Conservation (phyloP, 441 rosid genomes). For the Jatropha podagrica region DNA sequence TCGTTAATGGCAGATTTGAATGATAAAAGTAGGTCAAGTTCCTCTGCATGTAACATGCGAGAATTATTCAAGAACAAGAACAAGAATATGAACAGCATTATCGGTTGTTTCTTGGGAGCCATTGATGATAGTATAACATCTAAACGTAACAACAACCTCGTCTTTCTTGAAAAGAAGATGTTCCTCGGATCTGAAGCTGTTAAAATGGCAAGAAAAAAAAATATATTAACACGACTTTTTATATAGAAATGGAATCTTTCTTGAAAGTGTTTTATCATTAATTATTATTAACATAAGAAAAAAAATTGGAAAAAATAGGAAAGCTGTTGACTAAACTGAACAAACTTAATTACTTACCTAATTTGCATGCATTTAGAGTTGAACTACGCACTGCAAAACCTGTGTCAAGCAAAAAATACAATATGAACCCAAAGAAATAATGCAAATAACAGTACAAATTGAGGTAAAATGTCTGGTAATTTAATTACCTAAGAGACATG, state of each 20-base stretch:
- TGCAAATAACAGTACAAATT: background rate
- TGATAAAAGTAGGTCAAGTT: conserved; percentile 58
- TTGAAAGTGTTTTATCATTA: background rate
- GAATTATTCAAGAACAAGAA: conserved; percentile 37
- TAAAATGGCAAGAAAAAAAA: conserved; percentile 14
- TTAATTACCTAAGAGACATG: conserved; percentile 35
- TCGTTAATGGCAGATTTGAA: conserved; percentile 62
- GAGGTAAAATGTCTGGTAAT: conserved; percentile 26
- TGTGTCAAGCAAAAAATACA: background rate
- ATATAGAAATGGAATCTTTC: conserved; percentile 2
- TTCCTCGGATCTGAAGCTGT: conserved; percentile 46
- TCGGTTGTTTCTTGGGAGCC: conserved; percentile 34
- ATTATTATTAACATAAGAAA: background rate
- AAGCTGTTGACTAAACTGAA: conserved; percentile 1
- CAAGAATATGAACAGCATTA: conserved; percentile 28
- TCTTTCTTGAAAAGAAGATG: conserved; percentile 13
- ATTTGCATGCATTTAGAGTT: conserved; percentile 8
- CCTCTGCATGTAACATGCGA: conserved; percentile 40
- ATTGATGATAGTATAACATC: conserved; percentile 6
- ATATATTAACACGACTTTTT: conserved; percentile 19
- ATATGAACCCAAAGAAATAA: background rate
- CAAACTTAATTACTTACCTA: conserved; percentile 3
- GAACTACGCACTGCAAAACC: conserved; percentile 13
- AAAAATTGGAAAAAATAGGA: background rate
- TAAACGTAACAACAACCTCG: background rate